These are phyloP conservation scores for Aspergillus sp. DNA, from an alignment of 2,329 filamentous ascomycete genomes.

Conservation along the genomic window DNA sequence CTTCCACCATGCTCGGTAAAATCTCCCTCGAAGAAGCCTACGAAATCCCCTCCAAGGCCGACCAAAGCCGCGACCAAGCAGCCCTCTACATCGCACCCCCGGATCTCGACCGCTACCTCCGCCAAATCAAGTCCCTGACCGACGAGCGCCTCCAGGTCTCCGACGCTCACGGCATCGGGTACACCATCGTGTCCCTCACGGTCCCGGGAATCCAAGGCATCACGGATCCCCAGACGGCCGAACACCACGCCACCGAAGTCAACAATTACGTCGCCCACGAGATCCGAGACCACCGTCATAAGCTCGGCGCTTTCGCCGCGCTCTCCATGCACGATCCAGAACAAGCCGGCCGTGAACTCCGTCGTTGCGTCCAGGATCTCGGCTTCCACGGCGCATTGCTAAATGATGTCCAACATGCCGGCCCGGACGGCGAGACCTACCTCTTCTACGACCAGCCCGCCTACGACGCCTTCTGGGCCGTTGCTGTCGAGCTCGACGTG, in stretches of 20 bases:
- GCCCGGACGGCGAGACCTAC: slow-evolving; percentile 55
- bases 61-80: slow-evolving; percentile 57
- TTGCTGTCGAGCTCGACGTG: slow-evolving; percentile 56
- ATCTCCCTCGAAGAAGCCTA: slow-evolving; percentile 60
- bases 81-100: slow-evolving; percentile 49
- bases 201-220: slow-evolving; percentile 46
- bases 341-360: slow-evolving; percentile 30
- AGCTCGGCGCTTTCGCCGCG: slow-evolving; percentile 19
- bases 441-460: slow-evolving; percentile 61
- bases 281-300: slow-evolving; percentile 29
- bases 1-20: slow-evolving; percentile 53
- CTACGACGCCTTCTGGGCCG: slow-evolving; percentile 58
- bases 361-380: slow-evolving; percentile 50
- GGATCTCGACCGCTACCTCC: slow-evolving; percentile 55
- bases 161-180: slow-evolving; percentile 43
- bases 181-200: slow-evolving; percentile 44
- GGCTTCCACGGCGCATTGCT: slow-evolving; percentile 61
- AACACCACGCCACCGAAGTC: slow-evolving; percentile 37
- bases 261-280: slow-evolving; percentile 42
- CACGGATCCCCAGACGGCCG: slow-evolving; percentile 36
- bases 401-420: slow-evolving; percentile 58
- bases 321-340: slow-evolving; percentile 32
- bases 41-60: slow-evolving; percentile 54
- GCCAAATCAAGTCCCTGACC: slow-evolving; percentile 51
- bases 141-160: slow-evolving; percentile 36